Percentiles rank a stretch among this genome's conserved stretches.
phyloP scores from a whole-genome alignment of 495 filamentous ascomycete genomes.

The Chaetomidium leptoderma region DNA sequence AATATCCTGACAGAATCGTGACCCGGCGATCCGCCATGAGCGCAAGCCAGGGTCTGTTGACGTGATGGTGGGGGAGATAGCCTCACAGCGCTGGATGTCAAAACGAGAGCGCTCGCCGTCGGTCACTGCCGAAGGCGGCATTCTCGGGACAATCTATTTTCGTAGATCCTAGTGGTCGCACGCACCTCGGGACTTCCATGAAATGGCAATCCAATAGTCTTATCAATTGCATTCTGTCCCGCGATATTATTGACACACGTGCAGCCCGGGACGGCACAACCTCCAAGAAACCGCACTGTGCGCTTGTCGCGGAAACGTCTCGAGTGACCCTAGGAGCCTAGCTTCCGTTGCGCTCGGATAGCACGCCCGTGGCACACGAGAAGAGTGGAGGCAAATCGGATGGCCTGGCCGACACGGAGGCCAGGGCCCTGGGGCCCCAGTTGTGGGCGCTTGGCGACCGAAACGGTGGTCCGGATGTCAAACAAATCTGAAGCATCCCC shows the following conservation, averaged over 20 bases:
- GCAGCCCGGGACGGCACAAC: constrained; percentile 8
- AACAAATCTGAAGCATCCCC: constrained; percentile 13
- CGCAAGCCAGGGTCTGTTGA: too few relatives aligned
- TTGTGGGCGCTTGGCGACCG: neutral
- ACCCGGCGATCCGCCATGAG: too few relatives aligned
- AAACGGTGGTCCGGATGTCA: constrained; percentile 1
- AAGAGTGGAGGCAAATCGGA: neutral
- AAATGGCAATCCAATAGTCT: constrained; percentile 16
- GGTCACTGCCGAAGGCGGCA: constrained; percentile 14
- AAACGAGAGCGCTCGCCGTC: neutral
- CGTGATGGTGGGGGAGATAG: too few relatives aligned
- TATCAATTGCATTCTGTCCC: constrained; percentile 7
- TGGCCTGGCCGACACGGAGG: neutral
- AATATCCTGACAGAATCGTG: too few relatives aligned
- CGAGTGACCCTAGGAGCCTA: too few relatives aligned
- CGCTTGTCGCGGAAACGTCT: neutral
- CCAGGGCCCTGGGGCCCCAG: neutral
- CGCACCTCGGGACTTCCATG: neutral
- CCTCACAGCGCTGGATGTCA: too few relatives aligned
- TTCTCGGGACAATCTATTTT: constrained; percentile 16
- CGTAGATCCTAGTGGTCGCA: constrained; percentile 2
- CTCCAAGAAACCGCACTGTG: neutral
- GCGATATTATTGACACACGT: constrained; percentile 13
- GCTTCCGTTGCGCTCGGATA: neutral
- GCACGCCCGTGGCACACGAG: neutral